Base-by-base conservation (phyloP, 192 early-diverging fungal species). In the Chytriomyces hyalinus region DNA sequence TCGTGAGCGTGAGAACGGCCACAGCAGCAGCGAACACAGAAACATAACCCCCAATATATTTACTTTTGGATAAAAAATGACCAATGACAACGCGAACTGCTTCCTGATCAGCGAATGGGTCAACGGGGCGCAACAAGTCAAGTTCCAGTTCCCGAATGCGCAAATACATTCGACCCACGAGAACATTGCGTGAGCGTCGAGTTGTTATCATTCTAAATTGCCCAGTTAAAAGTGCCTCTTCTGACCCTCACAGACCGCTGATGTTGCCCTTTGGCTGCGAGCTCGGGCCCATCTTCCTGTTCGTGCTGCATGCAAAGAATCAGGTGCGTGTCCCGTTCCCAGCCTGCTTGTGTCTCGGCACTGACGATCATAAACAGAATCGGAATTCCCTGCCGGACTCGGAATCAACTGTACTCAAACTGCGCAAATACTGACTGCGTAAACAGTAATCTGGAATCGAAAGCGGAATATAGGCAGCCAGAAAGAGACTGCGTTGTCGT, bases 401-500 rank as follows among this genome's bases (percentile, higher is more conserved):
- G 53, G 69, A 60, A 53, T 36, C 69, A 20, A 26, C 45, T 3
- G 69, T 71, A 44, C 48, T 51, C 22, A 71, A 60, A 44, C 57
- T 71, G 17, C 47, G 50, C 8, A 17, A 7, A 11, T 71, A 7
- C 20, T 44, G 36, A 51, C 13, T n/a, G 20, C 20, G 17, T 3
- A 0, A 8, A 10, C n/a, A 20, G 50, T 36, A 20, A 22, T 15
- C 13, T 49, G 49, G 17, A 13, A 49, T 8, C 69, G 8, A 59
- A 20, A 57, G 15, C 44, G 11, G 69, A 60, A 57, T 71, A 71
- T 26, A 26, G 49, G 45, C 69, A 71, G 48, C 69, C 69, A 24
- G 69, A 71, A 57, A 71, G 57, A 43, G 36, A 26, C 69, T 71
- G 69, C 45, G 69, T 71, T 48, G 50, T 71, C 22, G 15, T 71